Conservation (phyloP, 805 yeast species). For the Wickerhamiella bombiphila region DNA sequence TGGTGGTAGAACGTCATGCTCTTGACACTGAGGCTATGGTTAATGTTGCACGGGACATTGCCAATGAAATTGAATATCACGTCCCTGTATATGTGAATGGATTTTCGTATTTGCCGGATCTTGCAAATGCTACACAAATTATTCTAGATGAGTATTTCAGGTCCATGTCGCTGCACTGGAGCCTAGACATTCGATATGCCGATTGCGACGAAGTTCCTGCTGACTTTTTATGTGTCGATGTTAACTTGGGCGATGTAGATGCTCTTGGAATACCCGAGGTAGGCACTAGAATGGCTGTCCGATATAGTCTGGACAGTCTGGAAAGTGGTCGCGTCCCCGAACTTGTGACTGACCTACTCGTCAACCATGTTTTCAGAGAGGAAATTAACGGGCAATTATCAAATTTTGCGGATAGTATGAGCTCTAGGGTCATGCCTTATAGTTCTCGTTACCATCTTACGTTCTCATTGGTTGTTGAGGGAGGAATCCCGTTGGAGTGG, state of each 20-base stretch:
- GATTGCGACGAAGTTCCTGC: constrained; percentile 19
- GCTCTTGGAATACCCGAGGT: constrained; percentile 32
- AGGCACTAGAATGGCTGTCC: constrained; percentile 28
- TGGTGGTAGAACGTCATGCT: constrained; percentile 47
- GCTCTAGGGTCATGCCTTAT: constrained; percentile 32
- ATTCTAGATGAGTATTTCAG: constrained; percentile 32
- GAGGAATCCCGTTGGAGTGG: constrained; percentile 48
- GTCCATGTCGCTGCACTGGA: no score
- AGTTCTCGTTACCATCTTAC: constrained; percentile 62
- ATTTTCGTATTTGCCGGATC: constrained; percentile 49
- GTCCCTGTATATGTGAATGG: constrained; percentile 24
- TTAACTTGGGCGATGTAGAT: constrained; percentile 27
- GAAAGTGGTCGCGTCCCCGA: constrained; percentile 50
- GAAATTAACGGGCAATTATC: constrained; percentile 16
- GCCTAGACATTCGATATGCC: constrained; percentile 15
- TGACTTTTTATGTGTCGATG: constrained; percentile 28
- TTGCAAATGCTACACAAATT: constrained; percentile 39
- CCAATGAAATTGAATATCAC: constrained; percentile 14
- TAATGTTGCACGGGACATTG: constrained; percentile 21
- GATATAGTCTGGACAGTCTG: constrained; percentile 32
- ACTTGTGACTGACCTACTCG: constrained; percentile 38
- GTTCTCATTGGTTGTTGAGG: constrained; percentile 56
- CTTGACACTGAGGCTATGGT: constrained; percentile 36
- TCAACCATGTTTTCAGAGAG: constrained; percentile 32
- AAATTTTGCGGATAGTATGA: constrained; percentile 4